Percentiles rank a stretch among this genome's conserved stretches.
Evolutionary conservation across 164 flowering plant species (phyloP).

Genomic region (Litsea cubeba): DNA sequence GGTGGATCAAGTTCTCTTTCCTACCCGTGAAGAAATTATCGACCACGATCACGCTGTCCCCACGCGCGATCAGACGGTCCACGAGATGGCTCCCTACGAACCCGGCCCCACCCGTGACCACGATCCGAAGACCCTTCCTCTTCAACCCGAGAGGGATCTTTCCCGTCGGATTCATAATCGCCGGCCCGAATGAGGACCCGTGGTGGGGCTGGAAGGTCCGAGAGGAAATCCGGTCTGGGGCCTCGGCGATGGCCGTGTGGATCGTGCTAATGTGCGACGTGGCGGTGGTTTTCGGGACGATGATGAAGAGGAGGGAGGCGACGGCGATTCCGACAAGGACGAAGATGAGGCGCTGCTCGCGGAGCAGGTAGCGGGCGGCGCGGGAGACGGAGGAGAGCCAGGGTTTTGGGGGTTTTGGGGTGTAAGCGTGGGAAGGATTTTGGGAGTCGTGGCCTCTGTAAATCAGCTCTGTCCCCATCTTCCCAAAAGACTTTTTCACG

Average conservation of each 20-base stretch:
- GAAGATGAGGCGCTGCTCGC: conserved; percentile 69
- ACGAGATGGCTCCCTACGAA: conserved; percentile 89
- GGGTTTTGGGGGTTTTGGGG: conserved; percentile 63
- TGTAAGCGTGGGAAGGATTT: conserved; percentile 33
- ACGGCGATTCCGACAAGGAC: conserved; percentile 62
- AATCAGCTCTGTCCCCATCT: conserved; percentile 25
- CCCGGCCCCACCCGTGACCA: conserved; percentile 91
- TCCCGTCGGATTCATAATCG: conserved; percentile 32
- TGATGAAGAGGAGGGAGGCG: conserved; percentile 53
- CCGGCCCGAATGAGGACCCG: not conserved
- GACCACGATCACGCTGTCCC: conserved; percentile 88
- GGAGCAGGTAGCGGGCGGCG: conserved; percentile 63
- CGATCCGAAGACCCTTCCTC: conserved; percentile 64
- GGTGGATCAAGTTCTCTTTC: conserved; percentile 88
- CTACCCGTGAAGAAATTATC: conserved; percentile 91
- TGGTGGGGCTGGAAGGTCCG: conserved; percentile 8
- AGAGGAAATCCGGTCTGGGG: conserved; percentile 5
- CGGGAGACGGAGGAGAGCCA: conserved; percentile 37
- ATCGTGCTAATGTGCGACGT: not conserved
- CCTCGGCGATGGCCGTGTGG: conserved; percentile 11
- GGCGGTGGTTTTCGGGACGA: conserved; percentile 25
- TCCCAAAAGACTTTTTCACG: not conserved
- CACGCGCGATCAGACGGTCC: conserved; percentile 69
- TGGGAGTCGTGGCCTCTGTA: conserved; percentile 55
- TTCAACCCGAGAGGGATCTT: conserved; percentile 75